Evolutionary conservation across 192 early-diverging fungal species (phyloP).

Genomic region (Entomortierella chlamydospora): DNA sequence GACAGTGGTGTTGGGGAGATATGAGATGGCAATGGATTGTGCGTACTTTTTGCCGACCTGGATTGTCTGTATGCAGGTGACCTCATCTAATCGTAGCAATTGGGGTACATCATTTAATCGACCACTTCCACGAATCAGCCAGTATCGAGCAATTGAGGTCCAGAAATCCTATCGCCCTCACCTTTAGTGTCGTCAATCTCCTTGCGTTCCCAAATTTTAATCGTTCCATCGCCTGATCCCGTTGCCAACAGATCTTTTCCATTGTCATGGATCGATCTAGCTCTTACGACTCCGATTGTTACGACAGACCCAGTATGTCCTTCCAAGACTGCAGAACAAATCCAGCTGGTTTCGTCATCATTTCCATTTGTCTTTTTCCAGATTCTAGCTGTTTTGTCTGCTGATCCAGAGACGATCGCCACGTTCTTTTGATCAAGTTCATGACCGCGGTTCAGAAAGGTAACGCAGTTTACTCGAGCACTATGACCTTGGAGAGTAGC

Average conservation of each 20-base stretch:
- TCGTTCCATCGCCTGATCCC: conserved; percentile 78
- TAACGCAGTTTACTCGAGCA: conserved; percentile 80
- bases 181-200: conserved; percentile 52
- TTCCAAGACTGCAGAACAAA: conserved; percentile 71
- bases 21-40: conserved; percentile 73
- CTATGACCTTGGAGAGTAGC: conserved; percentile 81
- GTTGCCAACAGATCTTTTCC: conserved; percentile 70
- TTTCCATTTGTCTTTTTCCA: conserved; percentile 66
- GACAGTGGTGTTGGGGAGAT: conserved; percentile 70
- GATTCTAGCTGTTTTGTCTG: conserved; percentile 79
- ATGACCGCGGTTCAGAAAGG: conserved; percentile 70
- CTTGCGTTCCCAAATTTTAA: conserved; percentile 73
- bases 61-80: conserved; percentile 76
- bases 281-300: conserved; percentile 70
- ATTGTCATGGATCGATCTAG: conserved; percentile 42
- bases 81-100: conserved; percentile 48
- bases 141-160: too few species aligned
- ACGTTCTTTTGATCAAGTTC: conserved; percentile 63
- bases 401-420: conserved; percentile 81
- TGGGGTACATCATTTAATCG: conserved; percentile 6
- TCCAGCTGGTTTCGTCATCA: conserved; percentile 52
- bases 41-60: conserved; percentile 74
- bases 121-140: too few species aligned
- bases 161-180: background rate
- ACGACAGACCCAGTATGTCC: conserved; percentile 77